Evolutionary conservation across 164 flowering plant genomes (phyloP).

Genomic region (Macadamia tetraphylla): DNA sequence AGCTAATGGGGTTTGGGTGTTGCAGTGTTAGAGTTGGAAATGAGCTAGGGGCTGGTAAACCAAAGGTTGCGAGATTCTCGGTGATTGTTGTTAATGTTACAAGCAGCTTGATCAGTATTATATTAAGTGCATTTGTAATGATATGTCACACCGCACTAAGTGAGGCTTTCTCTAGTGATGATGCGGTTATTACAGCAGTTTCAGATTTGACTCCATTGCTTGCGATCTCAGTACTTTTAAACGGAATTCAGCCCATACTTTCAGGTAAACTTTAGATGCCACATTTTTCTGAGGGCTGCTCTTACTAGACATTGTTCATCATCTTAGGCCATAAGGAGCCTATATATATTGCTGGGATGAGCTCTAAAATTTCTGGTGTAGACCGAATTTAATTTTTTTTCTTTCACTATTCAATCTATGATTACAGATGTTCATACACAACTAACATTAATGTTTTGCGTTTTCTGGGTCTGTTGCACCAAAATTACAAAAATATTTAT

Average conservation of each 20-base stretch:
- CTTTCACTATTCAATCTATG: too few species aligned
- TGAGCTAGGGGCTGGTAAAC: constrained; percentile 68
- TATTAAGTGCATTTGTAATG: constrained; percentile 42
- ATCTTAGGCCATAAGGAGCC: too few species aligned
- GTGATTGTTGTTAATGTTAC: constrained; percentile 54
- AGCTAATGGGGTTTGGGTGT: neutral
- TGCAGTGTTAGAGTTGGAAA: constrained; percentile 72
- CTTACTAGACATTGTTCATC: too few species aligned
- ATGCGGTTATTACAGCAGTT: constrained; percentile 45
- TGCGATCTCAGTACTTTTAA: constrained; percentile 57
- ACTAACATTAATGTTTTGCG: too few species aligned
- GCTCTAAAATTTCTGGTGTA: too few species aligned
- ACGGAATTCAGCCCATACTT: constrained; percentile 74
- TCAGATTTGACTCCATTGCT: constrained; percentile 52
- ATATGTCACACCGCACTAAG: constrained; percentile 37
- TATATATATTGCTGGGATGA: too few species aligned
- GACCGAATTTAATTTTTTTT: too few species aligned
- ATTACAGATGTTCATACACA: too few species aligned
- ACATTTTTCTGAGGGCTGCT: neutral
- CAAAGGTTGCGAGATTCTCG: constrained; percentile 51
- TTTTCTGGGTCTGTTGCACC: too few species aligned
- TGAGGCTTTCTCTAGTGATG: constrained; percentile 42
- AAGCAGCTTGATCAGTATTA: constrained; percentile 44
- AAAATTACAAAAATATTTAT: too few species aligned
- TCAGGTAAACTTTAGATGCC: constrained; percentile 33